A percentile compares a stretch with the other conserved stretches of the same genome.
Evolutionary conservation across 2,329 filamentous ascomycete genomes (phyloP).

Genomic region (Cytospora leucostoma): DNA sequence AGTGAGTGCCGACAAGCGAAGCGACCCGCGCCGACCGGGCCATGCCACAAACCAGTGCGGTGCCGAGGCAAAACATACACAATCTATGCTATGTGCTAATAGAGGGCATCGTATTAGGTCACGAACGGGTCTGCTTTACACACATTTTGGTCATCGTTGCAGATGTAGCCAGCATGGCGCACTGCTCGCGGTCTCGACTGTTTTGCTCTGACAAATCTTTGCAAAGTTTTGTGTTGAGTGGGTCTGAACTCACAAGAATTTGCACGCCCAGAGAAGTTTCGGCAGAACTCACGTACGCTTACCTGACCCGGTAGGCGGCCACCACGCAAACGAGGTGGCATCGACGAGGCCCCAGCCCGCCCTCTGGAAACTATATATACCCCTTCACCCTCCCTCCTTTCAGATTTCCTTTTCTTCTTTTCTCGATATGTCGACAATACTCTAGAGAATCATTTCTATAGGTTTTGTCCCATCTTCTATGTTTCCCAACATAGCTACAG

Average conservation of each 20-base stretch:
- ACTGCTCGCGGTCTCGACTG: not conserved
- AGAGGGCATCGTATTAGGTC: not conserved
- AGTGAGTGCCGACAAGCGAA: not conserved
- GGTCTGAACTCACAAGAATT: not conserved
- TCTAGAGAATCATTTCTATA: conserved; percentile 97
- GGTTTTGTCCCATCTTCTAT: conserved; percentile 86
- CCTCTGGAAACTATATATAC: conserved; percentile 46
- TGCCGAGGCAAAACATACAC: not conserved
- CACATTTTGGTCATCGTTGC: not conserved
- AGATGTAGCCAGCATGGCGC: not conserved
- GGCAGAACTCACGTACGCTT: not conserved
- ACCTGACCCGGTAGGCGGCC: conserved; percentile 5
- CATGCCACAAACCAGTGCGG: not conserved
- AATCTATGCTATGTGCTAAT: not conserved
- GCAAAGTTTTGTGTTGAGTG: not conserved
- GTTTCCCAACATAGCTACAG: conserved; percentile 91
- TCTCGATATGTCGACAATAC: conserved; percentile 65
- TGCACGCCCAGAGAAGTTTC: not conserved
- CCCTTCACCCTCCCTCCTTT: conserved; percentile 35
- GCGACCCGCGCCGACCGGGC: not conserved
- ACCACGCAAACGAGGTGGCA: not conserved
- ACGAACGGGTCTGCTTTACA: not conserved
- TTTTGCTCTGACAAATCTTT: too few relatives aligned
- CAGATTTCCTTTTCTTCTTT: conserved; percentile 45
- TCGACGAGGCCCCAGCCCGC: not conserved